Conservation (phyloP, 2,329 filamentous ascomycete genomes). For the Leptodontidium sp. region DNA sequence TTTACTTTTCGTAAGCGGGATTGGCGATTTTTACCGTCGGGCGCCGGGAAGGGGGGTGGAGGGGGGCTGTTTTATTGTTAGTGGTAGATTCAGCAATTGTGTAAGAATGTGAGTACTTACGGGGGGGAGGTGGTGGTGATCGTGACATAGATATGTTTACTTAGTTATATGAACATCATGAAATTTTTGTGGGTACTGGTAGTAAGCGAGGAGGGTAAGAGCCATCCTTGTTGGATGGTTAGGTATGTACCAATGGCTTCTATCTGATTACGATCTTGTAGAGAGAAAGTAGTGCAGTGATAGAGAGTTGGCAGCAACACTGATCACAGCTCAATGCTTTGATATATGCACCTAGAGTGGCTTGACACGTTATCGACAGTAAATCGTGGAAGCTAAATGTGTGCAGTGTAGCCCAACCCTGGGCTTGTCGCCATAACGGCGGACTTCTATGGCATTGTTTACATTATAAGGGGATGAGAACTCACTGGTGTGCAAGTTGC, state of each 20-base stretch:
- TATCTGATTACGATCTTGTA: not conserved
- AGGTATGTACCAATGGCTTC: not conserved
- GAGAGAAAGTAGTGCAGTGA: not conserved
- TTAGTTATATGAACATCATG: not conserved
- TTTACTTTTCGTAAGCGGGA: not conserved
- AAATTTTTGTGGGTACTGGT: not conserved
- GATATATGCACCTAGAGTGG: slow-evolving; percentile 12
- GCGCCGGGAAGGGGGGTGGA: no score
- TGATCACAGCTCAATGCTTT: not conserved
- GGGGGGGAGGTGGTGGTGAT: not conserved
- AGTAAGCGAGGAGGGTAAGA: not conserved
- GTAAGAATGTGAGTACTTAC: not conserved
- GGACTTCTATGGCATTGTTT: no score
- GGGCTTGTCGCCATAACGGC: not conserved
- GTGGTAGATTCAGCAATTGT: not conserved
- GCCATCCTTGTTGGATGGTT: not conserved
- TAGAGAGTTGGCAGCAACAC: not conserved
- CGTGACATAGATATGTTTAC: not conserved
- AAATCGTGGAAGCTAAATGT: slow-evolving; percentile 13
- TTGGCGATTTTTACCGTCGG: not conserved
- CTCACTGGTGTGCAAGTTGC: no score
- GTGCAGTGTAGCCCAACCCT: not conserved
- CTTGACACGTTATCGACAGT: not conserved
- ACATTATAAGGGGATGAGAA: no score
- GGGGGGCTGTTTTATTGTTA: not conserved